A percentile compares a stretch with the other conserved stretches of the same genome.
Conservation (phyloP, 192 early-diverging fungal genomes). For the Podila clonocystis region DNA sequence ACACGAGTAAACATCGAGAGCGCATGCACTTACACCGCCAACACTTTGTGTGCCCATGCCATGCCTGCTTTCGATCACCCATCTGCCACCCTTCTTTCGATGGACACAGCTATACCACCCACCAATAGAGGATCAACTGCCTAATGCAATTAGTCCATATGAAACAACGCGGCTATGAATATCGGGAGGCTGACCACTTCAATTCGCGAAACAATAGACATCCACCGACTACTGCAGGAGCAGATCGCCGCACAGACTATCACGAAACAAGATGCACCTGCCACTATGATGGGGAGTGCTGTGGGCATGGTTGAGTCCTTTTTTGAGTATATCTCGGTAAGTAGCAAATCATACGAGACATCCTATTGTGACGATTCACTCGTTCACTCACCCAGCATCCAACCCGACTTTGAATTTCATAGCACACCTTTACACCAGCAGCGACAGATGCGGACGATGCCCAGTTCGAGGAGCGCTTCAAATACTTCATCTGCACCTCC, state of each 20-base stretch:
- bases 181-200: too few species aligned
- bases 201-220: background rate
- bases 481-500: slow-evolving; percentile 67
- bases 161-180: too few species aligned
- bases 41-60: background rate
- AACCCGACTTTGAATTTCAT: background rate
- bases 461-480: slow-evolving; percentile 68
- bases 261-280: background rate
- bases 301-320: background rate
- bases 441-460: slow-evolving; percentile 59
- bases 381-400: too few species aligned
- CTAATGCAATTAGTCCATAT: too few species aligned
- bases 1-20: background rate
- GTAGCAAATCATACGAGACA: background rate
- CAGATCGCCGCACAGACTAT: slow-evolving; percentile 2
- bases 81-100: background rate
- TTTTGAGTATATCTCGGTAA: slow-evolving; percentile 1
- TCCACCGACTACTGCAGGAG: background rate
- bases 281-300: background rate
- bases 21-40: background rate
- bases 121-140: too few species aligned
- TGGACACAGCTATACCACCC: too few species aligned
- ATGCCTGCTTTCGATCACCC: background rate
- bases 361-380: too few species aligned
- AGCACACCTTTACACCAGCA: slow-evolving; percentile 61